phyloP scores from a whole-genome alignment of 768 basidiomycete species.

The Boletus speciosus region DNA sequence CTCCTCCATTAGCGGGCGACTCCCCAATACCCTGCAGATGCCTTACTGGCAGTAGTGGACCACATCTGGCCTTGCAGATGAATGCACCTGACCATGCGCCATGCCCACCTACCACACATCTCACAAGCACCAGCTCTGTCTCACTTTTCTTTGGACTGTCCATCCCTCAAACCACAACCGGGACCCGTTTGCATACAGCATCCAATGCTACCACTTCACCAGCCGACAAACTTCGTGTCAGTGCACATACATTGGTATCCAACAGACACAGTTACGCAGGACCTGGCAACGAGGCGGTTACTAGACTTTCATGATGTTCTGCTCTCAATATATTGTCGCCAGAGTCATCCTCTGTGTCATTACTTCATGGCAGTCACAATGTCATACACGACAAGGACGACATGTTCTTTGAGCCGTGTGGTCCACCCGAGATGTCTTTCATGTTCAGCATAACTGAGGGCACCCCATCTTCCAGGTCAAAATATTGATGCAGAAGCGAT shows the following conservation, averaged over 20 bases:
- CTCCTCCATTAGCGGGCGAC: constrained; percentile 47
- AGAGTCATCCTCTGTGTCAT: constrained; percentile 44
- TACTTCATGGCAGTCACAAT: constrained; percentile 30
- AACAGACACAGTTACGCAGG: constrained; percentile 34
- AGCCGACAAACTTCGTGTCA: constrained; percentile 1
- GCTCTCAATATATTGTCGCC: constrained; percentile 43
- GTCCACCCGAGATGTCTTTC: constrained; percentile 50
- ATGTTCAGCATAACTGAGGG: constrained; percentile 50
- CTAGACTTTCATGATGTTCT: constrained; percentile 35
- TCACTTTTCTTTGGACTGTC: constrained; percentile 63
- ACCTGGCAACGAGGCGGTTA: constrained; percentile 32
- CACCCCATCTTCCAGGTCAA: constrained; percentile 53
- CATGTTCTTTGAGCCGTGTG: constrained; percentile 49
- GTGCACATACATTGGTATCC: constrained; percentile 29
- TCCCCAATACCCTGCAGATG: constrained; percentile 57
- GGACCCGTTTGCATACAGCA: constrained; percentile 23
- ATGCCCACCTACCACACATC: constrained; percentile 45
- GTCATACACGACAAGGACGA: constrained; percentile 46
- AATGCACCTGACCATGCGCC: constrained; percentile 19
- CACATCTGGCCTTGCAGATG: constrained; percentile 32
- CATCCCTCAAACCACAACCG: constrained; percentile 27
- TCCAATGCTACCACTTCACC: constrained; percentile 14
- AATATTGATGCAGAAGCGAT: constrained; percentile 12
- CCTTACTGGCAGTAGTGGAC: constrained; percentile 37
- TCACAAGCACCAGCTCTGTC: constrained; percentile 51